phyloP scores from a whole-genome alignment of 1,284 basidiomycete species.

The Lignosus rhinocerotis region DNA sequence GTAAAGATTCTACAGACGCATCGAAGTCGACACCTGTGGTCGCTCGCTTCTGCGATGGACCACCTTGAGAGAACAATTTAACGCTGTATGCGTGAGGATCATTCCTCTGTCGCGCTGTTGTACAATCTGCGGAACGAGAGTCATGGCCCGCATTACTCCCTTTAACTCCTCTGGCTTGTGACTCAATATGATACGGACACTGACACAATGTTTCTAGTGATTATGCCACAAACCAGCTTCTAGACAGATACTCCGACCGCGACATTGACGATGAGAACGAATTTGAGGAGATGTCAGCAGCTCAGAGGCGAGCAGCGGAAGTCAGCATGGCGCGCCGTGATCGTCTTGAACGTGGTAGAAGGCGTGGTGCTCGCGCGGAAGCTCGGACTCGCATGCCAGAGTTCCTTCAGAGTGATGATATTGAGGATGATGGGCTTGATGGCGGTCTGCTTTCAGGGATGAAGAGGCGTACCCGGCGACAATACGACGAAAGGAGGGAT shows the following conservation, averaged over 20 bases:
- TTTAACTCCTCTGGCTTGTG: no score
- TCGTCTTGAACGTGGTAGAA: constrained; percentile 67
- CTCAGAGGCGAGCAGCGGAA: constrained; percentile 84
- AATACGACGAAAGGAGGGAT: constrained; percentile 87
- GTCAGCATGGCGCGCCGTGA: constrained; percentile 88
- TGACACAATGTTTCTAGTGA: constrained; percentile 58
- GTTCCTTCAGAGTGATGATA: constrained; percentile 78
- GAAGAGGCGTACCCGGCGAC: constrained; percentile 76
- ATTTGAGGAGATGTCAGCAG: constrained; percentile 71
- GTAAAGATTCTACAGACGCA: no score
- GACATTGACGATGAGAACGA: constrained; percentile 88
- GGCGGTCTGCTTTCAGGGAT: constrained; percentile 63
- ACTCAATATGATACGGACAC: background rate
- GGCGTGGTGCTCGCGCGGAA: constrained; percentile 67
- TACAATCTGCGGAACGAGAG: no score
- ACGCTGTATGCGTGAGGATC: no score
- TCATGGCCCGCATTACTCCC: no score
- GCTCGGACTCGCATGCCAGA: constrained; percentile 79
- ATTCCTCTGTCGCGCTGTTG: no score
- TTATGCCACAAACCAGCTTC: constrained; percentile 79
- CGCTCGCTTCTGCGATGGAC: no score
- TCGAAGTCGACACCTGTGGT: no score
- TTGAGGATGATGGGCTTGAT: constrained; percentile 33
- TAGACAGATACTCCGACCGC: constrained; percentile 88
- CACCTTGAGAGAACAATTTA: no score